Evolutionary conservation across 495 filamentous ascomycete species (phyloP), one percentile per base, ranked within the genome.

Genomic region (Lindgomyces ingoldianus): DNA sequence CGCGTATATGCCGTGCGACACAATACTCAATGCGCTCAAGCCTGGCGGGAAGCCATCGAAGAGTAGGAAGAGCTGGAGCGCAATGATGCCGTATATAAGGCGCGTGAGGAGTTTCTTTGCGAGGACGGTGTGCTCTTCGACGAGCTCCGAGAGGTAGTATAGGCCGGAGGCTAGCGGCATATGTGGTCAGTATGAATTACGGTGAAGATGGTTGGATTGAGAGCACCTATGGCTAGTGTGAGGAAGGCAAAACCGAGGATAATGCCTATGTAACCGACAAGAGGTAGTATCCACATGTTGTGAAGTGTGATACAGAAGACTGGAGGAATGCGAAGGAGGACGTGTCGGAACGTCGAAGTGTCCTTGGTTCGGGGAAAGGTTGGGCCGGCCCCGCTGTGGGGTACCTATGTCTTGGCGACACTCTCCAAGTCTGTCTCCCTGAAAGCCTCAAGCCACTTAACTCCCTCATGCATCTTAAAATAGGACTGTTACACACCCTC

Each of bases 101-200:
- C 84, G 84, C 12, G 83, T 90, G 24, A 98, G 82, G 24, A 96
- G 81, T 60, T 86, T 89, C 72, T 96, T 93, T 19, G 93, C 89
- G 47, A 95, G 74, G 11, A 98, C 93, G 11, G 92, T 98, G 73
- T 98, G 93, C 72, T 98, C 94, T 77, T 98, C 95, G 52, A 98
- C 94, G 10, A 97, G 83, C 76, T 98, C 94, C 1, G 94, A 97
- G 49, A 98, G 89, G 74, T 98, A 98, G 80, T 98, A 98, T 22
- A 98, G 86, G 26, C 95, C 95, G 22, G 91, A 96, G 33, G 94
- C 94, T 96, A 45, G 44, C 24, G n/a, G 1, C 10, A 26, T 51
- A 27, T 9, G 33, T 57, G n/a, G 22, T 47, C 64, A 42, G 58
- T 25, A 65, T 55, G 10, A 26, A 24, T 33, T 30, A 18, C 1